Percentiles rank a stretch among this genome's conserved stretches.
These are phyloP conservation scores for Pichia sp. DNA, from an alignment of 1,139 yeast genomes.

Conservation along the genomic window DNA sequence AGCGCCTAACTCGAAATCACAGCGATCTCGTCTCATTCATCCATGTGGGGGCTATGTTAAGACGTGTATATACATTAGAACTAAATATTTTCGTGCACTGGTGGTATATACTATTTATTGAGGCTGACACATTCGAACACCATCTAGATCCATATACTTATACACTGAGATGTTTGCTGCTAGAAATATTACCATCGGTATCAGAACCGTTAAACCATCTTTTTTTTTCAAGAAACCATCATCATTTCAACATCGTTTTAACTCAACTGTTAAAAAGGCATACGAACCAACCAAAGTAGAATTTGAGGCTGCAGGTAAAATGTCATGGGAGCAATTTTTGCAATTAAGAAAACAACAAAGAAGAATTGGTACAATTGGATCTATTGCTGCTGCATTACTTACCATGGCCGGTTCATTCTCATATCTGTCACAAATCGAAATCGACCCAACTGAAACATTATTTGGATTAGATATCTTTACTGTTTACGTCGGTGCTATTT, in stretches of 20 bases:
- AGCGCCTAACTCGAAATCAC: no score
- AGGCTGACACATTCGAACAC: no score
- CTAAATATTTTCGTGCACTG: no score
- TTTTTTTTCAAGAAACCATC: conserved; percentile 4
- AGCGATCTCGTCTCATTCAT: no score
- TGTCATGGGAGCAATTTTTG: conserved; percentile 78
- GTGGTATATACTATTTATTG: no score
- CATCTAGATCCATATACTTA: no score
- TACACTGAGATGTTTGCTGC: conserved; percentile 11
- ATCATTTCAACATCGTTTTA: conserved; percentile 11
- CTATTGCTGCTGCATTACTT: conserved; percentile 55
- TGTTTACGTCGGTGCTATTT: conserved; percentile 61
- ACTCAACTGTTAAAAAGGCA: conserved; percentile 12
- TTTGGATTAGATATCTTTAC: conserved; percentile 85
- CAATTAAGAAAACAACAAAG: conserved; percentile 70
- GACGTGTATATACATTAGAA: no score
- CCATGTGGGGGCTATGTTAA: no score
- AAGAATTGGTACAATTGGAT: conserved; percentile 59
- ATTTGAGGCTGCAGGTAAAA: conserved; percentile 20
- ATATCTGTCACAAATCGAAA: conserved; percentile 69
- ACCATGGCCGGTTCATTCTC: conserved; percentile 74
- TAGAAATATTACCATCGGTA: conserved; percentile 13
- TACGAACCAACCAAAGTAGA: conserved; percentile 17
- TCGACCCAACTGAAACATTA: conserved; percentile 72
- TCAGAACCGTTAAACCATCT: conserved; percentile 9